phyloP scores from a whole-genome alignment of 768 basidiomycete genomes.

The Agaricus subrufescens region DNA sequence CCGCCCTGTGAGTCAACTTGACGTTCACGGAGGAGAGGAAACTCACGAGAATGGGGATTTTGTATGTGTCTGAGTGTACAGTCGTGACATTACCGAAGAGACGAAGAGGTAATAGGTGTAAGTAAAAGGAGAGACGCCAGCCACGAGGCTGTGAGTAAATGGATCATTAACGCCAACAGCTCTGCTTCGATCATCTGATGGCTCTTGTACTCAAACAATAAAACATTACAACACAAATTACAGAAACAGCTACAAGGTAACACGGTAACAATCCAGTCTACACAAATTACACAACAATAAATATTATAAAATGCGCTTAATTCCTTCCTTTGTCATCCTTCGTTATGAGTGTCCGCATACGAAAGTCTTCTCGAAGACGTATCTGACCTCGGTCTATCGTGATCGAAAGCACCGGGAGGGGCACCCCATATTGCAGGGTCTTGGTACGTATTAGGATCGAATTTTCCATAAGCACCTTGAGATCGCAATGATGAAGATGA shows the following conservation, averaged over 20 bases:
- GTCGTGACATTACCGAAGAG: neutral
- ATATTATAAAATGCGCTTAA: neutral
- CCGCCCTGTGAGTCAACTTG: neutral
- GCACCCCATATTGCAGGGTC: constrained; percentile 13
- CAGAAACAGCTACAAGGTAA: neutral
- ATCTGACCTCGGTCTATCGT: neutral
- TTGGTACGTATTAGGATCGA: constrained; percentile 11
- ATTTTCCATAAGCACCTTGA: constrained; percentile 8
- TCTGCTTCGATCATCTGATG: neutral
- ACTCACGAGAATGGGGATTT: constrained; percentile 4
- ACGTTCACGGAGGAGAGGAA: neutral
- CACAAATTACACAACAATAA: neutral
- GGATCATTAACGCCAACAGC: neutral
- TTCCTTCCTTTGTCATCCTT: neutral
- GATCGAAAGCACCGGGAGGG: constrained; percentile 1
- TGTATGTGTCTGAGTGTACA: constrained; percentile 1
- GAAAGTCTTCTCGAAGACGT: constrained; percentile 2
- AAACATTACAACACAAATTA: neutral
- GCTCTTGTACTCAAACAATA: neutral
- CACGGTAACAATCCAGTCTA: neutral
- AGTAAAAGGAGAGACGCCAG: neutral
- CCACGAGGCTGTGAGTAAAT: neutral
- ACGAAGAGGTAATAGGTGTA: neutral
- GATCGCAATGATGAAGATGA: constrained; percentile 14
- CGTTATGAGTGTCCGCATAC: neutral